Percentiles rank a stretch among this genome's conserved stretches.
Conservation (phyloP, 306 rosid genomes). For the Trifolium fragiferum region DNA sequence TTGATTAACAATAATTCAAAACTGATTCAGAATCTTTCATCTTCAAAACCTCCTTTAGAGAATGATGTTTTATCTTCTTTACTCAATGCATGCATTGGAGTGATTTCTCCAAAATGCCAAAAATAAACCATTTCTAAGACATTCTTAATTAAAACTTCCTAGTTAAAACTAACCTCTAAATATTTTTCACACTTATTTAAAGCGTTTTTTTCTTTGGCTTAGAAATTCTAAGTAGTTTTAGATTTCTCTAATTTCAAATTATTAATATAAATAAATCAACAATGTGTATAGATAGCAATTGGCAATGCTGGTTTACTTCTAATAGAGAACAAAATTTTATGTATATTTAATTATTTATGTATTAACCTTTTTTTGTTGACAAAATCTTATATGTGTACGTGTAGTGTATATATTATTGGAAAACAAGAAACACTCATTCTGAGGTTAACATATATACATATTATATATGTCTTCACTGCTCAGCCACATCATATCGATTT, state of each 20-base stretch:
- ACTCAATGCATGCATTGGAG: no score
- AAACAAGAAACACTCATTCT: not conserved
- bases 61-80: no score
- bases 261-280: not conserved
- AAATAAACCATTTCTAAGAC: no score
- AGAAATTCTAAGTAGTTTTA: not conserved
- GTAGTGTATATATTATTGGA: not conserved
- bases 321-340: slow-evolving; percentile 35
- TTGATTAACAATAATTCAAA: no score
- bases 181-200: no score
- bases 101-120: no score
- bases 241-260: not conserved
- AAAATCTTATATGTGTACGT: not conserved
- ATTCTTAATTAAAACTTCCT: no score
- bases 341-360: not conserved
- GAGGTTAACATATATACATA: slow-evolving; percentile 18
- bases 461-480: not conserved
- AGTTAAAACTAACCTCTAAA: no score
- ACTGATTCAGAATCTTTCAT: no score
- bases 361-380: not conserved
- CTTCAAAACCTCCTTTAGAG: no score
- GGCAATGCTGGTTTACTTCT: slow-evolving; percentile 41
- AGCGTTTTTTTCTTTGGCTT: not conserved
- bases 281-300: not conserved
- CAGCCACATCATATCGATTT: not conserved